Percentiles rank a stretch among this genome's conserved stretches.
Evolutionary conservation across 2,329 filamentous ascomycete genomes (phyloP).

Genomic region (Trichophyton benhamiae): DNA sequence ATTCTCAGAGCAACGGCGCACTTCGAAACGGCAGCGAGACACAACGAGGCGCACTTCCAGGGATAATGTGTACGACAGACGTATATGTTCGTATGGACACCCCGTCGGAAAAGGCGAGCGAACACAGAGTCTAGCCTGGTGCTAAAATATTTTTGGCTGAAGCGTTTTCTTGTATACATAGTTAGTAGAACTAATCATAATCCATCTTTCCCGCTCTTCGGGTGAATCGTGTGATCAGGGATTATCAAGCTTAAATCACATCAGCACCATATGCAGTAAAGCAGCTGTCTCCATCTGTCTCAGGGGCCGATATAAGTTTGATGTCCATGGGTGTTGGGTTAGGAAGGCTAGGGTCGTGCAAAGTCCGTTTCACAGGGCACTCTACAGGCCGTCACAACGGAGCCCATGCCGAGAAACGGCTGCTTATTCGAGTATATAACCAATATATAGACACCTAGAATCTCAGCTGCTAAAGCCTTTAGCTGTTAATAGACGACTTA

Average conservation of each 20-base stretch:
- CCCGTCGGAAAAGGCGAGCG: not conserved
- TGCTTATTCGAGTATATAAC: not conserved
- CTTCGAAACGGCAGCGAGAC: not conserved
- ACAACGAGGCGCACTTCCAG: not conserved
- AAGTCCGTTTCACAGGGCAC: too few species aligned
- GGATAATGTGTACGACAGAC: slow-evolving; percentile 15
- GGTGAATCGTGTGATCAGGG: not conserved
- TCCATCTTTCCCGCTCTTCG: not conserved
- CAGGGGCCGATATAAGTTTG: not conserved
- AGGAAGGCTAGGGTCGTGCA: not conserved
- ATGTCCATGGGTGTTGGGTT: not conserved
- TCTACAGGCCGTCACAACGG: too few species aligned
- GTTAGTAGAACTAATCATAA: not conserved
- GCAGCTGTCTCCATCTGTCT: not conserved
- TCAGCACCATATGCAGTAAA: too few species aligned
- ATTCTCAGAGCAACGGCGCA: not conserved
- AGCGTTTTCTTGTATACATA: not conserved
- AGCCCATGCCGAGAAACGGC: not conserved
- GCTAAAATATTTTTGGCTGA: not conserved
- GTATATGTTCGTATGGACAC: slow-evolving; percentile 13
- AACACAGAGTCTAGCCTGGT: not conserved
- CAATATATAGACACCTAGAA: not conserved
- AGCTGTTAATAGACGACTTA: not conserved
- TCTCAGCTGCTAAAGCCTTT: not conserved
- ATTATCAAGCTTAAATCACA: not conserved